phyloP scores from a whole-genome alignment of 2,329 filamentous ascomycete genomes.

The Trichoderma sp. region DNA sequence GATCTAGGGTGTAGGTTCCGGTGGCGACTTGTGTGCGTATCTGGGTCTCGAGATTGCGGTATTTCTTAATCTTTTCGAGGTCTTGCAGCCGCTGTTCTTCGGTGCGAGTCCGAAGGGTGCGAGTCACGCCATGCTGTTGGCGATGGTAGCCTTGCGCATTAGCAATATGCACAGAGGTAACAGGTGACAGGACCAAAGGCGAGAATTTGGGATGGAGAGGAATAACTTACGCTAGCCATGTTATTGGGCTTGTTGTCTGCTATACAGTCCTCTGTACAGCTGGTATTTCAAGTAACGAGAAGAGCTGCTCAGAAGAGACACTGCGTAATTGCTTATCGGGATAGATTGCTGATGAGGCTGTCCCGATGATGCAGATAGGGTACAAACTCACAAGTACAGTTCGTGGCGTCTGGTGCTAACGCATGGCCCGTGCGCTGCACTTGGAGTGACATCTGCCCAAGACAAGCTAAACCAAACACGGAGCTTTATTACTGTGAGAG shows the following conservation, averaged over 20 bases:
- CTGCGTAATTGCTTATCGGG: background rate
- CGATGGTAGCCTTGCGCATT: background rate
- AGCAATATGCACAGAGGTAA: background rate
- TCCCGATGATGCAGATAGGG: background rate
- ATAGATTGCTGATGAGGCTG: conserved; percentile 6
- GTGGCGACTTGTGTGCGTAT: conserved; percentile 61
- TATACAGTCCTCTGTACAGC: background rate
- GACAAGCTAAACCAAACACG: background rate
- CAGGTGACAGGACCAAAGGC: background rate
- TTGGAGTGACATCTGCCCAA: background rate
- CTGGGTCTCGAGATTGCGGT: conserved; percentile 66
- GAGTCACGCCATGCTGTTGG: conserved; percentile 76
- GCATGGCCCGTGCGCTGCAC: background rate
- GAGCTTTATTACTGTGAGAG: background rate
- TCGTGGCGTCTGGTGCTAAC: background rate
- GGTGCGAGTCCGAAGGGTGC: conserved; percentile 59
- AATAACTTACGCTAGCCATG: conserved; percentile 6
- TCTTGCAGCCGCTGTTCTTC: conserved; percentile 71
- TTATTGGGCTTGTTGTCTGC: background rate
- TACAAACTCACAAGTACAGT: background rate
- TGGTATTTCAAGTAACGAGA: background rate
- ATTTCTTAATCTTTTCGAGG: conserved; percentile 70
- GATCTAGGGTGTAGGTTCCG: conserved; percentile 34
- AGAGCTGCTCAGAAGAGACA: background rate
- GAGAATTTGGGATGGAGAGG: background rate